A percentile compares a stretch with the other conserved stretches of the same genome.
These are phyloP conservation scores for Magnolia sinica DNA, from an alignment of 164 flowering plant species.

Conservation along the genomic window DNA sequence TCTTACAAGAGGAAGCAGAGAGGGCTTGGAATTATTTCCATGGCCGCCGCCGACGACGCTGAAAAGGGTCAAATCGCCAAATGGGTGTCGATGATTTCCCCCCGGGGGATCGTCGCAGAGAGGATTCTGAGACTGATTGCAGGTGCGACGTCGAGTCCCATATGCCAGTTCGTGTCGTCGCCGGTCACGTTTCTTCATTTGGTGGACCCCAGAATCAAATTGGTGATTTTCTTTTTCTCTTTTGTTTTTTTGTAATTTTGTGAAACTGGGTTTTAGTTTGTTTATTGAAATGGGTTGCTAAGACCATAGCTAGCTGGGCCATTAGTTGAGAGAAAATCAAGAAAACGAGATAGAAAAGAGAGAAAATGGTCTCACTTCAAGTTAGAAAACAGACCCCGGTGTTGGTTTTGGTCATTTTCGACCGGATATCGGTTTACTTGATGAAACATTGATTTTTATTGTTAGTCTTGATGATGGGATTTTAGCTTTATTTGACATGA, in stretches of 20 bases:
- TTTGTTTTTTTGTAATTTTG: neutral
- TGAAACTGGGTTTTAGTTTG: neutral
- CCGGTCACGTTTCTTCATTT: slow-evolving; percentile 88
- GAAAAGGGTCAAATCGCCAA: slow-evolving; percentile 21
- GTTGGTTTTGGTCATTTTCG: neutral
- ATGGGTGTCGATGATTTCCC: slow-evolving; percentile 57
- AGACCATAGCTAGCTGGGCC: neutral
- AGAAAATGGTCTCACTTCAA: neutral
- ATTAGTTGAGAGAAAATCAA: neutral
- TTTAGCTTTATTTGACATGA: neutral
- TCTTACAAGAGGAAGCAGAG: slow-evolving; percentile 10
- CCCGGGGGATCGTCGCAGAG: slow-evolving; percentile 50
- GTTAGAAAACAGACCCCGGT: neutral
- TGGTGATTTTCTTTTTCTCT: slow-evolving; percentile 38
- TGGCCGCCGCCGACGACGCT: slow-evolving; percentile 8
- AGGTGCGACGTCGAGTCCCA: slow-evolving; percentile 82
- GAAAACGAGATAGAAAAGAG: neutral
- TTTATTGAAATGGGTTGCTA: neutral
- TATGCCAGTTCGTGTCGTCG: slow-evolving; percentile 71
- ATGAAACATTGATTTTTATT: neutral
- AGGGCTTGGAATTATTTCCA: slow-evolving; percentile 20
- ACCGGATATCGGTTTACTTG: neutral
- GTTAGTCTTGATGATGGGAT: neutral
- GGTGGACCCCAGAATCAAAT: slow-evolving; percentile 82
- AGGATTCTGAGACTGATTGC: slow-evolving; percentile 60